Base-by-base conservation (phyloP, 352 stramenopile species). In the Phytophthora podocarpi region DNA sequence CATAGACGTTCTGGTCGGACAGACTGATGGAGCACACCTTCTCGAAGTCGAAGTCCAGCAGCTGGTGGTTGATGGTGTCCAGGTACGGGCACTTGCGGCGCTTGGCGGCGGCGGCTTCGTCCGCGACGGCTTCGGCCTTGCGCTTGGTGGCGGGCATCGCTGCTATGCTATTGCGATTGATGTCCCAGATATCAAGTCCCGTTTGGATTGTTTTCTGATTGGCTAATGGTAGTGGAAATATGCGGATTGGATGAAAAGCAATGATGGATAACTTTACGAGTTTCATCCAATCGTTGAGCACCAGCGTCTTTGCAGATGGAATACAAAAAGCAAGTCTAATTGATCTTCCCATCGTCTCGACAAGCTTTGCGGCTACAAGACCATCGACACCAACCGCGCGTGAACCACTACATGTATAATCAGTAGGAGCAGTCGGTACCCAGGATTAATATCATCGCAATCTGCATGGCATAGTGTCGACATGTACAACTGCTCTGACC, bases 11-110 rank as follows among this genome's bases (percentile, higher is more conserved):
- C 36, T 98, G 87, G 61, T 98, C 97, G 16, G 88, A 96, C 27
- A 99, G 79, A 18, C 91, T 98, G 30, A 99, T 78, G 43, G 91
- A 98, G 82, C 98, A 99, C 3, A 98, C 82, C 60, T 98, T 99
- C 74, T 99, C 96, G 53, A 99, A 99, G 80, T 99, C 97, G 75
- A 99, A 99, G 73, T 99, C 97, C 34, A 99, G 82, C 45, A 98
- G 64, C 47, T 98, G 90, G 60, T 98, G 91, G 71, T 99, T 96
- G 51, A 99, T 94, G 10, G 97, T 99, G 82, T 99, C 97, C 31
- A 99, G 78, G 74, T 99, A 99, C 43, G 98, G 98, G 69, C 98
- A 99, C 69, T 97, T 97, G 64, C 85, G 85, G 40, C 87, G 85
- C 72, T 93, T 95, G 36, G 58, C 51, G 32, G 62, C 34, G 15